Evolutionary conservation across 495 filamentous ascomycete genomes (phyloP), one percentile per base, ranked within the genome.

Genomic region (Penicillium antarcticum): DNA sequence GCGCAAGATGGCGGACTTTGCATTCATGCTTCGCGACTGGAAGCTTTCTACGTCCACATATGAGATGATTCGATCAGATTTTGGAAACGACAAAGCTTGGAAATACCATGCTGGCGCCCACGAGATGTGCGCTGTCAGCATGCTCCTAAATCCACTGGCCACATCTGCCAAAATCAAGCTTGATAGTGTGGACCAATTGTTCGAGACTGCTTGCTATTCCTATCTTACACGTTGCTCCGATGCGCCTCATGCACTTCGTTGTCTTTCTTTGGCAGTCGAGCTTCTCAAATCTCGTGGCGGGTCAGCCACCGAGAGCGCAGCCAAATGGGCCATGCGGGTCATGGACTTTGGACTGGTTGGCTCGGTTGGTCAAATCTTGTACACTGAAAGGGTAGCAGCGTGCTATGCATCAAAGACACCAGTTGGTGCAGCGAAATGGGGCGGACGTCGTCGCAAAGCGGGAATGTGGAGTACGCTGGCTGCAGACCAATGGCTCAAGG

Each of bases 31-130:
- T 18, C 82, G 94, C 19, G 94, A 98, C 66, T 97, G 84, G 82
- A 95, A 92, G 64, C 74, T 98, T n/a, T 86, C 94, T 38, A 82
- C 91, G 56, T 88, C 83, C 8, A 92, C 87, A 0, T 98, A 96
- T 67, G 94, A 97, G 16, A 77, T 97, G 13, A 76, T 98, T 3
- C 80, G 89, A 29, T 77, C 84, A 7, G 94, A 98, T 61, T 97
- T 90, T 61, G 84, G 82, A 50, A 92, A 92, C 62, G 92, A 97
- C 65, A 96, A 97, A 67, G 94, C 94, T 1, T 97, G 95, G 94
- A 87, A 79, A 58, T 91, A 97, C 56, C 90, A 97, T 63, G 94
- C 95, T 0, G 91, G 87, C 1, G 87, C 88, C 12, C 87, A 91
- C 66, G 94, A 98, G 71, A 96, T 97, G 91, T 81, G 85, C 4